Conservation (phyloP, 495 filamentous ascomycete genomes). For the Clohesyomyces aquaticus region DNA sequence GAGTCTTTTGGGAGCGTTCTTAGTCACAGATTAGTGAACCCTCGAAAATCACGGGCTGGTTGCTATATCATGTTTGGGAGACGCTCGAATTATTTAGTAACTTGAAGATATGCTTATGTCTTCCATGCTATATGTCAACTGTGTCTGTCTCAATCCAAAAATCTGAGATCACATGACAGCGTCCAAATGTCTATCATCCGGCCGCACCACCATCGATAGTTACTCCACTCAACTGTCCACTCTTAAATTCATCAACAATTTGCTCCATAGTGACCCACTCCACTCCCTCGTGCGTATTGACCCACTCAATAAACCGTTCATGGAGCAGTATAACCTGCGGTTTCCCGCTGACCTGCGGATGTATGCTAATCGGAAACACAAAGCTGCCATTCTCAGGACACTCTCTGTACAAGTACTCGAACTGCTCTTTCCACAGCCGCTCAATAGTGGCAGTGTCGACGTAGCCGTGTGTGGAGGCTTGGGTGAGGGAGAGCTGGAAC, state of each 20-base stretch:
- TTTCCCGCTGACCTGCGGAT: conserved; percentile 69
- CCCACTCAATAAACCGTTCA: conserved; percentile 69
- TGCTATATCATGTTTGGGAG: no score
- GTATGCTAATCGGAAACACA: conserved; percentile 71
- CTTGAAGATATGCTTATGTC: no score
- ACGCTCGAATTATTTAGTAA: no score
- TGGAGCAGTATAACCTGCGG: conserved; percentile 70
- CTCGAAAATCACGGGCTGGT: no score
- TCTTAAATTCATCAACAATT: conserved; percentile 70
- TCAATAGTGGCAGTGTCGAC: conserved; percentile 36
- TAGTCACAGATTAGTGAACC: no score
- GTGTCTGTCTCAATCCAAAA: no score
- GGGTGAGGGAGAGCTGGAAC: conserved; percentile 42
- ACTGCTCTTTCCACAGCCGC: conserved; percentile 58
- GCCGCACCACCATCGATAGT: conserved; percentile 42
- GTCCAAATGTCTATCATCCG: not conserved
- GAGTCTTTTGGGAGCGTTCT: no score
- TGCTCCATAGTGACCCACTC: conserved; percentile 76
- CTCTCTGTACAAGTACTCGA: conserved; percentile 71
- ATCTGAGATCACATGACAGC: not conserved
- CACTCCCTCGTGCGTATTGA: conserved; percentile 73
- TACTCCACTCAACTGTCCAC: conserved; percentile 38
- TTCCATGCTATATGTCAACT: no score
- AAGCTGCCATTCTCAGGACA: conserved; percentile 62
- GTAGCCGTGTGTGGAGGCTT: conserved; percentile 29